Evolutionary conservation across 2,329 filamentous ascomycete species (phyloP).

Genomic region (Fusarium sp.): DNA sequence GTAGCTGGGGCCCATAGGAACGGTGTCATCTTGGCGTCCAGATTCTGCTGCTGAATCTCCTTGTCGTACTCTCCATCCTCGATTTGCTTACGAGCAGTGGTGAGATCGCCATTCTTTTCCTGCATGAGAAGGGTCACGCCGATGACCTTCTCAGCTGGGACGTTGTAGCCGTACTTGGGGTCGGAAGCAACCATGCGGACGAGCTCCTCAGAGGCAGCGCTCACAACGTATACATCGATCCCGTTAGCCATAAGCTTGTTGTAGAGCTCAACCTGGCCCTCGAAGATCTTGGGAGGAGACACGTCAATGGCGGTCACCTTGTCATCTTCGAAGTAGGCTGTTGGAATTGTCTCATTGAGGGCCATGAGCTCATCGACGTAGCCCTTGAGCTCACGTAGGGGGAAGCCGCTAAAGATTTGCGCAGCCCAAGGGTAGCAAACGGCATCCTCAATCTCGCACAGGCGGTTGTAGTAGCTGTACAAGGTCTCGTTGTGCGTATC

Average conservation of each 20-base stretch:
- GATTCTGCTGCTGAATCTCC: conserved; percentile 45
- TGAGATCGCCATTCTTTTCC: conserved; percentile 47
- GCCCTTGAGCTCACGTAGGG: conserved; percentile 58
- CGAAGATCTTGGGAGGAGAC: conserved; percentile 52
- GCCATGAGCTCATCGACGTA: conserved; percentile 62
- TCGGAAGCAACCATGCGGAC: conserved; percentile 60
- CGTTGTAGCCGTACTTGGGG: conserved; percentile 59
- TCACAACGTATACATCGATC: conserved; percentile 58
- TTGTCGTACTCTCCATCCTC: conserved; percentile 50
- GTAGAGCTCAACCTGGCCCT: conserved; percentile 57
- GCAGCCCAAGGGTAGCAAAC: conserved; percentile 59
- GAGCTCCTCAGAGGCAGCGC: conserved; percentile 57
- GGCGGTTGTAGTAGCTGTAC: conserved; percentile 59
- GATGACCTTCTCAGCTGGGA: conserved; percentile 57
- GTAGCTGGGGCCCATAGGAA: conserved; percentile 58
- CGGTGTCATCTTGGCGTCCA: conserved; percentile 54
- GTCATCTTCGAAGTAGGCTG: conserved; percentile 52
- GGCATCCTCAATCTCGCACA: conserved; percentile 56
- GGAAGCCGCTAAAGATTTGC: conserved; percentile 56
- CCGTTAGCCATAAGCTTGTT: conserved; percentile 57
- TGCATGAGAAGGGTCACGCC: conserved; percentile 55
- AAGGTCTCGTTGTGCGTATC: conserved; percentile 53
- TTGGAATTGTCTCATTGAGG: conserved; percentile 51
- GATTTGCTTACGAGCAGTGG: conserved; percentile 55
- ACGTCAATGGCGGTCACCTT: conserved; percentile 46